Evolutionary conservation across 805 yeast genomes (phyloP).

Genomic region (Pichia manshurica): DNA sequence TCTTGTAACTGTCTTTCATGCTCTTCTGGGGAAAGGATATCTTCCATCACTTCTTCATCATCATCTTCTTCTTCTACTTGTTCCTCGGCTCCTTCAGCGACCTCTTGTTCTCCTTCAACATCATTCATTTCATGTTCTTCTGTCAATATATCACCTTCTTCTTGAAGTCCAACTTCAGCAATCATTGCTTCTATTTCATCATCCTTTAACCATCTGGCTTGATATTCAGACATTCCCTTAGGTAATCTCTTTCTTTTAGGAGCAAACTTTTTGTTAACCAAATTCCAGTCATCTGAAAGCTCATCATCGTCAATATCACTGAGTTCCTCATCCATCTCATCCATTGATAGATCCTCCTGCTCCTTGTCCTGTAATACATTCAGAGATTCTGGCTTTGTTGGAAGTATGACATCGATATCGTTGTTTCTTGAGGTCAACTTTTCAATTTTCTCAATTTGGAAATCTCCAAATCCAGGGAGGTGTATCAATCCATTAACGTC

Average conservation of each 20-base stretch:
- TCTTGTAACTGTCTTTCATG: slow-evolving; percentile 70
- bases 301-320: slow-evolving; percentile 25
- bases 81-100: slow-evolving; percentile 34
- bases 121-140: slow-evolving; percentile 30
- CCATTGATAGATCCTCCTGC: slow-evolving; percentile 57
- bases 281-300: slow-evolving; percentile 23
- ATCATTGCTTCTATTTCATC: slow-evolving; percentile 43
- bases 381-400: slow-evolving; percentile 27
- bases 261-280: slow-evolving; percentile 14
- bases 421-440: slow-evolving; percentile 34
- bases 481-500: slow-evolving; percentile 73
- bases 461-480: slow-evolving; percentile 87
- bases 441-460: slow-evolving; percentile 65
- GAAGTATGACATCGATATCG: slow-evolving; percentile 24
- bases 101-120: slow-evolving; percentile 28
- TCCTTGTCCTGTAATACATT: slow-evolving; percentile 24
- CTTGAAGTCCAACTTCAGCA: slow-evolving; percentile 35
- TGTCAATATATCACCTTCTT: slow-evolving; percentile 19
- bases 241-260: slow-evolving; percentile 43
- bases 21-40: slow-evolving; percentile 74
- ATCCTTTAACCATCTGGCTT: slow-evolving; percentile 68
- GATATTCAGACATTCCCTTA: slow-evolving; percentile 70
- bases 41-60: slow-evolving; percentile 48
- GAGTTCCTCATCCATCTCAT: slow-evolving; percentile 35
- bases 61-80: slow-evolving; percentile 20